phyloP scores from a whole-genome alignment of 2,329 filamentous ascomycete genomes.

The Lasiodiplodia theobromae region DNA sequence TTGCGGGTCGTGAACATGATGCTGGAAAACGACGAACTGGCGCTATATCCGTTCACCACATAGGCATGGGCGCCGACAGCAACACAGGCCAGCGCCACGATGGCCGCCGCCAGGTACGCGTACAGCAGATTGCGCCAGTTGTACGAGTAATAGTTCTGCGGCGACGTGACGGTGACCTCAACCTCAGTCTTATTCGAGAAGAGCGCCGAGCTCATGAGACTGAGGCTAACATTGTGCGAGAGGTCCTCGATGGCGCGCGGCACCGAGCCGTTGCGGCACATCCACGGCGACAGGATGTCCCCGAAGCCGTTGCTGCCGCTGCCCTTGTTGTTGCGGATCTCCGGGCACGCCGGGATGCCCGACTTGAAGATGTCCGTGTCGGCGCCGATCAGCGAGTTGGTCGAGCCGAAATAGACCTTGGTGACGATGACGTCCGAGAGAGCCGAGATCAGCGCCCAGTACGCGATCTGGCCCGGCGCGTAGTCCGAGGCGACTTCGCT shows the following conservation, averaged over 20 bases:
- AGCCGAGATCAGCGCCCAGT: background rate
- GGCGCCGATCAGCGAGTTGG: background rate
- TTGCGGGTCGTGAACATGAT: conserved; percentile 7
- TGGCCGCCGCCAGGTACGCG: background rate
- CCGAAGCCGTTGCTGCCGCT: background rate
- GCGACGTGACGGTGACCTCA: background rate
- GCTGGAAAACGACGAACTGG: conserved; percentile 11
- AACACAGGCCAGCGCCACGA: background rate
- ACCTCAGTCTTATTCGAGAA: background rate
- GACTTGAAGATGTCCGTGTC: background rate
- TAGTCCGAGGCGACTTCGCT: background rate
- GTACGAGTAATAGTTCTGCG: conserved; percentile 3
- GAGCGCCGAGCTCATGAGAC: background rate
- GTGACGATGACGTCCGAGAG: background rate
- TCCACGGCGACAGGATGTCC: background rate
- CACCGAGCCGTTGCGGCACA: conserved; percentile 12
- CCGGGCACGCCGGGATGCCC: background rate
- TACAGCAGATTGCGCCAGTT: background rate
- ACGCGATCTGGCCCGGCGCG: background rate
- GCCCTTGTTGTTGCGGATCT: background rate
- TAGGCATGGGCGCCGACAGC: background rate
- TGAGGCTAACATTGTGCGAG: conserved; percentile 3
- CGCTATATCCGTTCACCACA: background rate
- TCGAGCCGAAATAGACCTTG: background rate
- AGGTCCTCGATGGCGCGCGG: conserved; percentile 3